Percentiles rank a stretch among this genome's conserved stretches.
phyloP scores from a whole-genome alignment of 768 basidiomycete genomes.

The Heimioporus sp. region DNA sequence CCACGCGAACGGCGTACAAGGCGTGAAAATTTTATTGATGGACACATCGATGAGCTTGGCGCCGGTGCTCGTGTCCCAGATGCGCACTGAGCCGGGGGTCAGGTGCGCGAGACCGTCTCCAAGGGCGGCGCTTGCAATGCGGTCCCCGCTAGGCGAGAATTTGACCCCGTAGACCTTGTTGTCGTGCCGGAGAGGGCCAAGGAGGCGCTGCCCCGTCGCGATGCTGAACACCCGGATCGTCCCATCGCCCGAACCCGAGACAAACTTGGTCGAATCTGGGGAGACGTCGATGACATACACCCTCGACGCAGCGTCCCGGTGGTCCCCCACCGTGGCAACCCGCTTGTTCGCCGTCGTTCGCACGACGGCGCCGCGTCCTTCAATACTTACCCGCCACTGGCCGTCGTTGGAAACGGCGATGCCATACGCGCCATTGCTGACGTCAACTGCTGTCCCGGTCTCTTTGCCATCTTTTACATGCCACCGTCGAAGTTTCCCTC shows the following conservation, averaged over 20 bases:
- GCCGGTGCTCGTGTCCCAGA: constrained; percentile 6
- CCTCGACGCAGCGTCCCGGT: not conserved
- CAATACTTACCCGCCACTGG: constrained; percentile 5
- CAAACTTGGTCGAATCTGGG: constrained; percentile 9
- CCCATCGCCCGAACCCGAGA: constrained; percentile 7
- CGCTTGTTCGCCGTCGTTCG: constrained; percentile 3
- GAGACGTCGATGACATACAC: constrained; percentile 9
- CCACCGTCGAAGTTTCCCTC: constrained; percentile 4
- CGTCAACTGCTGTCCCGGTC: not conserved
- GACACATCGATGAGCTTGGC: constrained; percentile 3
- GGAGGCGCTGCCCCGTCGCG: not conserved
- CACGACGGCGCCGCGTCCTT: not conserved
- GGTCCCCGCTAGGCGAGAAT: constrained; percentile 3
- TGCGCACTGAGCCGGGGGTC: not conserved
- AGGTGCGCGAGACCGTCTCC: not conserved
- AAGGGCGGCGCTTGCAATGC: not conserved
- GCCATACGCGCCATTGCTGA: not conserved
- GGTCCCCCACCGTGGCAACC: not conserved
- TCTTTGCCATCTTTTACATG: not conserved
- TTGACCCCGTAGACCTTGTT: constrained; percentile 2
- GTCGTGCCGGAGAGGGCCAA: constrained; percentile 5
- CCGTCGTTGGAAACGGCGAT: constrained; percentile 8
- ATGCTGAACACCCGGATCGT: constrained; percentile 5
- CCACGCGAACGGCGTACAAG: constrained; percentile 2
- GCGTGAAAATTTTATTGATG: constrained; percentile 2